Conservation (phyloP, 2,329 filamentous ascomycete genomes). For the Neurospora crassa region DNA sequence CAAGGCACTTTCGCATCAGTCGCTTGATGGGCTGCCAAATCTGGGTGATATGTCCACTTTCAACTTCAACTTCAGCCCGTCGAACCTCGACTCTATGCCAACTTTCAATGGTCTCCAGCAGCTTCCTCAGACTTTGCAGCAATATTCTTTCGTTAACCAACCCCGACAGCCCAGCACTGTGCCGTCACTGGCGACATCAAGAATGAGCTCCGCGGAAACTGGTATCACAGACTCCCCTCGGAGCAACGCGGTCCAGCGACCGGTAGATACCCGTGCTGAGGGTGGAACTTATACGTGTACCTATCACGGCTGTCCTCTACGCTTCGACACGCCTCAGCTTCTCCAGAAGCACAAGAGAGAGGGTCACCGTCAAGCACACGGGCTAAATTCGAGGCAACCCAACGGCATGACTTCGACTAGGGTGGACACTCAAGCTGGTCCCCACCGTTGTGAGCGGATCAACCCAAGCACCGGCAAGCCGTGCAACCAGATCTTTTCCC, state of each 20-base stretch:
- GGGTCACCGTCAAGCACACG: conserved; percentile 69
- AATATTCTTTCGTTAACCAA: conserved; percentile 40
- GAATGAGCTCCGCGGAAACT: conserved; percentile 34
- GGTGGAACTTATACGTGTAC: conserved; percentile 92
- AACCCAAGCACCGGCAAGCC: conserved; percentile 93
- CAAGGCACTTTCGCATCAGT: conserved; percentile 24
- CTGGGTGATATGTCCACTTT: conserved; percentile 15
- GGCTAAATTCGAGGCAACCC: conserved; percentile 24
- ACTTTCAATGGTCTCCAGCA: conserved; percentile 6
- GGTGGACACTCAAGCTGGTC: conserved; percentile 81
- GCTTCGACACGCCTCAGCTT: conserved; percentile 79
- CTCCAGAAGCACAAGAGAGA: conserved; percentile 96
- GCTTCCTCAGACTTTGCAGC: conserved; percentile 32
- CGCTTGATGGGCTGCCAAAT: conserved; percentile 13
- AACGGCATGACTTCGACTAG: conserved; percentile 39
- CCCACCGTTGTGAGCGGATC: conserved; percentile 84
- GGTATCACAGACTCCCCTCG: conserved; percentile 23
- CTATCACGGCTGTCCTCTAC: conserved; percentile 78
- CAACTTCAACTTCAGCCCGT: conserved; percentile 22
- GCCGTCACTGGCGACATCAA: conserved; percentile 29
- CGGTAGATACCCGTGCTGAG: conserved; percentile 58
- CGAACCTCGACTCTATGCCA: conserved; percentile 20
- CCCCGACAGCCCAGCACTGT: conserved; percentile 27
- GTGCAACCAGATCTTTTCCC: conserved; percentile 87
- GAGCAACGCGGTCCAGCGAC: conserved; percentile 34